Conservation (phyloP, 1,139 yeast genomes). For the Magnusiomyces tetraspermus region DNA sequence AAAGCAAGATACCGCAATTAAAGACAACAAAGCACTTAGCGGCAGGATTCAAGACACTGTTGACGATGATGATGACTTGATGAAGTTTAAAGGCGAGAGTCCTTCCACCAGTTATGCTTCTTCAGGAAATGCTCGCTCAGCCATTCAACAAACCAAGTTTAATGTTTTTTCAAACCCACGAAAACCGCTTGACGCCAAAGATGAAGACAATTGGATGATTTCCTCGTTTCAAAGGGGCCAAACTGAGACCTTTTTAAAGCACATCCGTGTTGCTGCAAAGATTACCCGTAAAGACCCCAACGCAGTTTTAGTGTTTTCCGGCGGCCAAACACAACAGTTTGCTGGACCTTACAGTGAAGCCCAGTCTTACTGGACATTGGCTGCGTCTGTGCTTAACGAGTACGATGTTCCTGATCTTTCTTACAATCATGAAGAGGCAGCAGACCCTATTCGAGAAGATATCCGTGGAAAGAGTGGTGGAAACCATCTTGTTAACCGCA, state of each 20-base stretch:
- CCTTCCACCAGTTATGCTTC: neutral
- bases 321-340: slow-evolving; percentile 57
- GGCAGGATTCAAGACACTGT: neutral
- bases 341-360: slow-evolving; percentile 54
- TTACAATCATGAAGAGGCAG: slow-evolving; percentile 6
- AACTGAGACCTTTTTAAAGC: slow-evolving; percentile 57
- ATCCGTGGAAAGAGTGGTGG: slow-evolving; percentile 9
- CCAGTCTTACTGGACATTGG: slow-evolving; percentile 21
- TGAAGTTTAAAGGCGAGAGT: slow-evolving; percentile 20
- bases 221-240: slow-evolving; percentile 64
- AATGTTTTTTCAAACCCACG: slow-evolving; percentile 6
- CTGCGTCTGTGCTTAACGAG: slow-evolving; percentile 9
- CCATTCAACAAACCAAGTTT: neutral
- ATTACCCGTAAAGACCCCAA: slow-evolving; percentile 27
- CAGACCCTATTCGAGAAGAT: slow-evolving; percentile 3
- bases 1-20: no score
- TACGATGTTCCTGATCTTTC: slow-evolving; percentile 6
- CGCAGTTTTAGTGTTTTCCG: slow-evolving; percentile 47
- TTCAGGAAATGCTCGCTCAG: neutral
- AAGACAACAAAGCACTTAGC: neutral
- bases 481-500: slow-evolving; percentile 23
- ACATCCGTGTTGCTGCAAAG: slow-evolving; percentile 38
- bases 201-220: slow-evolving; percentile 38
- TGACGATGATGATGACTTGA: slow-evolving; percentile 11
- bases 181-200: slow-evolving; percentile 9